These are phyloP conservation scores for Phytophthora fragariae DNA, from an alignment of 352 stramenopile species.

Conservation along the genomic window DNA sequence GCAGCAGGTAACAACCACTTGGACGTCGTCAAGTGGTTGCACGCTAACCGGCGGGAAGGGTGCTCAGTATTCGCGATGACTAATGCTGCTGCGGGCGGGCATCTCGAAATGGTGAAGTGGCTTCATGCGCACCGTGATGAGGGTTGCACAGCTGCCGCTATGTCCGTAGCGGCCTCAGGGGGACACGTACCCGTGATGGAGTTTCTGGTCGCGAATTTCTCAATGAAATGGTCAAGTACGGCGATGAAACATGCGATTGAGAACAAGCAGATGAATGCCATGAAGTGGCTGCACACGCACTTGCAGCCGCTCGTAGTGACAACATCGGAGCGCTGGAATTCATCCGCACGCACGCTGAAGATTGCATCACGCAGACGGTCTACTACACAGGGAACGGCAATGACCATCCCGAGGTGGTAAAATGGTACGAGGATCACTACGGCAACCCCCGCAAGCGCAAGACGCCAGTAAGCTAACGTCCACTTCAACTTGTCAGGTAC, in stretches of 20 bases:
- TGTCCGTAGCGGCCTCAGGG: conserved; percentile 7
- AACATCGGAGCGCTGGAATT: neutral
- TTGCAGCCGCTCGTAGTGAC: neutral
- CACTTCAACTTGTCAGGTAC: conserved; percentile 1
- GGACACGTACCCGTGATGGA: conserved; percentile 19
- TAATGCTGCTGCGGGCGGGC: neutral
- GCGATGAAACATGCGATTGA: neutral
- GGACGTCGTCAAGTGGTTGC: conserved; percentile 13
- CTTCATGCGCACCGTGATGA: conserved; percentile 5
- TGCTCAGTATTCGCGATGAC: conserved; percentile 10
- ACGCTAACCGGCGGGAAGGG: conserved; percentile 1
- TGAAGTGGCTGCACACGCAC: neutral
- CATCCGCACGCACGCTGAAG: neutral
- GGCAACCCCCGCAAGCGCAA: neutral
- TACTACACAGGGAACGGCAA: neutral
- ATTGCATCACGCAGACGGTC: neutral
- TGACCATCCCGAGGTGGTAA: neutral
- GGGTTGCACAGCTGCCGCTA: conserved; percentile 4
- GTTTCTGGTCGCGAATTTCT: conserved; percentile 8
- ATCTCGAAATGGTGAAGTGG: conserved; percentile 18
- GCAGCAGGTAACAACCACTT: conserved; percentile 15
- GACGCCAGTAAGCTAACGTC: neutral
- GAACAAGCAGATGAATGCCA: neutral
- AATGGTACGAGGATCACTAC: neutral
- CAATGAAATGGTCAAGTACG: neutral